Base-by-base conservation (phyloP, 176 grass and related monocot species). In the Olyra latifolia region DNA sequence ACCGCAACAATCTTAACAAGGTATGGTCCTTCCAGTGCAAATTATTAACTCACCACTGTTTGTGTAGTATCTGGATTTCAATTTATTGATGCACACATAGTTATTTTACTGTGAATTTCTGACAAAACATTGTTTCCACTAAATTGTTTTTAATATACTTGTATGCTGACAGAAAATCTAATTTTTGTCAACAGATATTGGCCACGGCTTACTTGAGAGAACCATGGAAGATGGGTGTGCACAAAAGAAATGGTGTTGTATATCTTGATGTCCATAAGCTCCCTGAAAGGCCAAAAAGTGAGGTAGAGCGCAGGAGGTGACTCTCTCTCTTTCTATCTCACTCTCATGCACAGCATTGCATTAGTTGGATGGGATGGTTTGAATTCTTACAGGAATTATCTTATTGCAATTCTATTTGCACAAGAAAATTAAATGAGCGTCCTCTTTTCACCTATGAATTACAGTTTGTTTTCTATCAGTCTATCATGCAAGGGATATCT, bases 211-310 rank as follows among this genome's bases (percentile, higher is more conserved):
- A 99, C 70, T 82, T 95, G 76, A 95, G 77, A 93, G 90, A 99
- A 23, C 96, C 96, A 85, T 99, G 96, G 96, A 93, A 99, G 86
- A 95, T 99, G 96, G 96, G 96, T 24, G 93, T 99, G 72, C 96
- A 99, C 73, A 99, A 89, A 82, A 93, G 90, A 88, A 87, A 71
- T 25, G 88, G 96, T 83, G 93, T 93, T 56, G 96, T 99, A 44
- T 99, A 99, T 49, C 93, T 99, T 90, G 96, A 99, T 86, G 93
- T 99, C 44, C 93, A 99, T 88, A 95, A 95, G 74, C 88, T 99
- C 62, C 92, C 90, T 62, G 90, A 99, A 87, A 95, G 90, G 80
- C 88, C 88, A 89, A 73, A 99, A 82, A 95, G 84, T 57, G 88
- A 90, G 25, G 8, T 76, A 66, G 96, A 95, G 6, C 78, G 82